phyloP scores from a whole-genome alignment of 2,329 filamentous ascomycete species.

The Periconia sp. region DNA sequence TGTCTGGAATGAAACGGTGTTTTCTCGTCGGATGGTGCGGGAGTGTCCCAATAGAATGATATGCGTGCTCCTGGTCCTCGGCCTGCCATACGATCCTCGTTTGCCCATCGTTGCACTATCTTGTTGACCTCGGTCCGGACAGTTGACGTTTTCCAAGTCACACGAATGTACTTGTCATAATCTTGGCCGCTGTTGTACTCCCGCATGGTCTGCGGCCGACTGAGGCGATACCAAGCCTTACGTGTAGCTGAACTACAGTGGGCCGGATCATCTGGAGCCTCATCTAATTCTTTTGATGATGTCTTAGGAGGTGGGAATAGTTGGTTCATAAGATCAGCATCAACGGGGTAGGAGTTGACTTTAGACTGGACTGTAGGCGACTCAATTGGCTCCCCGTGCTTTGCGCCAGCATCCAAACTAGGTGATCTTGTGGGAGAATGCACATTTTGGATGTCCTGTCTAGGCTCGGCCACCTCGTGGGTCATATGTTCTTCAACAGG shows the following conservation, averaged over 20 bases:
- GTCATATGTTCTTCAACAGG: conserved; percentile 18
- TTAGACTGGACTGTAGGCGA: not conserved
- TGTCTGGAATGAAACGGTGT: conserved; percentile 23
- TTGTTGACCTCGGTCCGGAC: conserved; percentile 38
- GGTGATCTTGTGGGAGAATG: not conserved
- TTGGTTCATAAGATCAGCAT: conserved; percentile 24
- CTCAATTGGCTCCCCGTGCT: not conserved
- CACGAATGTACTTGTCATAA: conserved; percentile 41
- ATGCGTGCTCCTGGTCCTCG: conserved; percentile 36
- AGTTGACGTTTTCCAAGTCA: conserved; percentile 39
- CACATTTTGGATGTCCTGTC: not conserved
- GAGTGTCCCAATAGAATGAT: conserved; percentile 43
- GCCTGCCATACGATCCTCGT: conserved; percentile 42
- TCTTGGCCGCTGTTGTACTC: conserved; percentile 39
- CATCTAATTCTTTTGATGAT: conserved; percentile 7
- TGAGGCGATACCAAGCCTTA: conserved; percentile 45
- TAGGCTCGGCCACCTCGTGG: conserved; percentile 1
- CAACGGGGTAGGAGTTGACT: conserved; percentile 5
- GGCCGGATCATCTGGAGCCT: conserved; percentile 33
- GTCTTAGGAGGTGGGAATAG: conserved; percentile 25
- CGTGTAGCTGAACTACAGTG: conserved; percentile 33
- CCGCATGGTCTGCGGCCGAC: conserved; percentile 41
- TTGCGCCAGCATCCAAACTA: not conserved
- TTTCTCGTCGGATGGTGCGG: conserved; percentile 20
- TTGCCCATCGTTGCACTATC: conserved; percentile 38